phyloP scores from a whole-genome alignment of 2,329 filamentous ascomycete genomes.

The Aspergillus tanneri region DNA sequence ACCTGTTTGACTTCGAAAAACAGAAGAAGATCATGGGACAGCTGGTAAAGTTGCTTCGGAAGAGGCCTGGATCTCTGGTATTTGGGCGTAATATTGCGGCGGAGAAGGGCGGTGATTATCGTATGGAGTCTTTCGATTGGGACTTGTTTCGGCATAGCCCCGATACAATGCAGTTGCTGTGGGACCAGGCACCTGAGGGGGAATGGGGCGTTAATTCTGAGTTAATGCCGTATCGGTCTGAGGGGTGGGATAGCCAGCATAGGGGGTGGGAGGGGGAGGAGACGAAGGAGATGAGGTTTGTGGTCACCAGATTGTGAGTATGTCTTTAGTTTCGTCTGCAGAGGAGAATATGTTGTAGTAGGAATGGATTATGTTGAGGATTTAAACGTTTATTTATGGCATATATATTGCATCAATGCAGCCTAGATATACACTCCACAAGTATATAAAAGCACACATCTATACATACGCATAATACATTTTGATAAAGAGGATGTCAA shows the following conservation, averaged over 20 bases:
- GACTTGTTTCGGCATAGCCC: not conserved
- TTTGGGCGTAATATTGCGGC: not conserved
- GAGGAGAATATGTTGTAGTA: too few relatives aligned
- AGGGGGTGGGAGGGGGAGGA: not conserved
- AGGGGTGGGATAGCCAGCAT: not conserved
- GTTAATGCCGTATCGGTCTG: not conserved
- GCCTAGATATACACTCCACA: too few relatives aligned
- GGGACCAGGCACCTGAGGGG: not conserved
- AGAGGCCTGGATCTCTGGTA: not conserved
- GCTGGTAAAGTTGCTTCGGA: not conserved
- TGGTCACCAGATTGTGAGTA: not conserved
- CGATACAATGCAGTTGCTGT: not conserved
- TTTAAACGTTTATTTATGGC: not conserved
- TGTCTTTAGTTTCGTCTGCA: not conserved
- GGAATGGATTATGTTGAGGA: too few relatives aligned
- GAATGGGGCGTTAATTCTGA: not conserved
- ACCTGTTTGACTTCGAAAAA: conserved; percentile 12
- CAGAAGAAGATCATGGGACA: not conserved
- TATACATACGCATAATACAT: too few relatives aligned
- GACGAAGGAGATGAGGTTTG: not conserved
- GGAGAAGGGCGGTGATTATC: not conserved
- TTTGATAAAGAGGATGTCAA: too few relatives aligned
- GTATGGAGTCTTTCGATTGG: not conserved
- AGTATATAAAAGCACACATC: too few relatives aligned
- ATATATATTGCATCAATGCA: too few relatives aligned